A percentile compares a stretch with the other conserved stretches of the same genome.
Conservation (phyloP, 1,139 yeast genomes). For the Casaregolazyma lundiana region DNA sequence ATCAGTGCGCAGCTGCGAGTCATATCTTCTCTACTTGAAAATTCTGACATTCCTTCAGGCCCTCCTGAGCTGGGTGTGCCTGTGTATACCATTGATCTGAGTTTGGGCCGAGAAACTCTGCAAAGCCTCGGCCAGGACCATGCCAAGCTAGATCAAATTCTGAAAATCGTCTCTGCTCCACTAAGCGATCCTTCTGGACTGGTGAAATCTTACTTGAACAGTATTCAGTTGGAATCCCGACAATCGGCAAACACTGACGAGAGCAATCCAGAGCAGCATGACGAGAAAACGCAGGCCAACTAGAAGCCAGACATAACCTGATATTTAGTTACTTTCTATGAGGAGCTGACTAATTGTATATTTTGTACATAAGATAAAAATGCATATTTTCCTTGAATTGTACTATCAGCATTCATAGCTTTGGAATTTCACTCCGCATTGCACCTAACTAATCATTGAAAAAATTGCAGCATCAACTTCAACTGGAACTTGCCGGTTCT, state of each 20-base stretch:
- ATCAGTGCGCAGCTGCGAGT: not conserved
- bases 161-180: not conserved
- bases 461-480: no score
- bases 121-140: conserved; percentile 2
- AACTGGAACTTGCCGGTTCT: not conserved
- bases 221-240: no score
- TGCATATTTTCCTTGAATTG: not conserved
- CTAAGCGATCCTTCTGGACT: conserved; percentile 1
- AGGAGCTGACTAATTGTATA: not conserved
- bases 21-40: not conserved
- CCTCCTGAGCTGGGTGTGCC: conserved; percentile 4
- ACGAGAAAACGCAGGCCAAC: no score
- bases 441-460: no score
- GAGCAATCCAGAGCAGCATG: no score
- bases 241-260: no score
- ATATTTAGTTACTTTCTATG: no score
- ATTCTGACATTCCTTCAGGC: not conserved
- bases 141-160: not conserved
- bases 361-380: not conserved
- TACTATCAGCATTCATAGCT: no score
- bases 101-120: conserved; percentile 5
- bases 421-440: no score
- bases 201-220: conserved; percentile 2
- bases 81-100: conserved; percentile 9
- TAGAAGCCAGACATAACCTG: no score